A percentile compares a stretch with the other conserved stretches of the same genome.
Conservation (phyloP, 1,284 basidiomycete species). For the Trichosporon ovoides region DNA sequence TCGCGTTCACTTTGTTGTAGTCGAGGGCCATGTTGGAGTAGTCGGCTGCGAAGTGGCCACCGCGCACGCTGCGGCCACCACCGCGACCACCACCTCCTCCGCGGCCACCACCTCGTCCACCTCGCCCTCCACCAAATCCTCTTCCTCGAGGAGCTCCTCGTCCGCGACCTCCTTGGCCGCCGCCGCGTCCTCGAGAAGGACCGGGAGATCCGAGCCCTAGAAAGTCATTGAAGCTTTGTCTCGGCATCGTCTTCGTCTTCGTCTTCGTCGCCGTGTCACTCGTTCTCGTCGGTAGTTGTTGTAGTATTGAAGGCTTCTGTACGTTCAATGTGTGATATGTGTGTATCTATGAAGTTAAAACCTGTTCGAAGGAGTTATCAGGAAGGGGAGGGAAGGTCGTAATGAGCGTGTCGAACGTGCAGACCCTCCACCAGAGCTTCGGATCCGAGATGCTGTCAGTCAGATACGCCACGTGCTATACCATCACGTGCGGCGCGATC, state of each 20-base stretch:
- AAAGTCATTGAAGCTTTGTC: slow-evolving; percentile 3
- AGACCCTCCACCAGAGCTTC: not conserved
- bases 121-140: not conserved
- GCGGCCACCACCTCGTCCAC: slow-evolving; percentile 13
- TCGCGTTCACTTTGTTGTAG: slow-evolving; percentile 36
- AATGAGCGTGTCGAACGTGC: slow-evolving; percentile 1
- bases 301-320: too few species aligned
- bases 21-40: slow-evolving; percentile 42
- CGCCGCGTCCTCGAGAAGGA: not conserved
- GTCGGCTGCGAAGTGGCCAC: slow-evolving; percentile 32
- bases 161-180: not conserved
- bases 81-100: slow-evolving; percentile 14
- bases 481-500: slow-evolving; percentile 1
- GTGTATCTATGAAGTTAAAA: too few species aligned
- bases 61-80: slow-evolving; percentile 15
- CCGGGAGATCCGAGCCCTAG: not conserved
- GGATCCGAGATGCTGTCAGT: not conserved
- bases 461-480: not conserved
- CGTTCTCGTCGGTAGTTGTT: not conserved
- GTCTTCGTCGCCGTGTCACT: too few species aligned
- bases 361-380: too few species aligned
- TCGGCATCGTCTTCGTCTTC: not conserved
- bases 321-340: not conserved
- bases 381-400: not conserved
- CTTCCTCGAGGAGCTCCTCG: slow-evolving; percentile 17